Base-by-base conservation (phyloP, 208 protist genomes). In the Trypanosoma boissoni region DNA sequence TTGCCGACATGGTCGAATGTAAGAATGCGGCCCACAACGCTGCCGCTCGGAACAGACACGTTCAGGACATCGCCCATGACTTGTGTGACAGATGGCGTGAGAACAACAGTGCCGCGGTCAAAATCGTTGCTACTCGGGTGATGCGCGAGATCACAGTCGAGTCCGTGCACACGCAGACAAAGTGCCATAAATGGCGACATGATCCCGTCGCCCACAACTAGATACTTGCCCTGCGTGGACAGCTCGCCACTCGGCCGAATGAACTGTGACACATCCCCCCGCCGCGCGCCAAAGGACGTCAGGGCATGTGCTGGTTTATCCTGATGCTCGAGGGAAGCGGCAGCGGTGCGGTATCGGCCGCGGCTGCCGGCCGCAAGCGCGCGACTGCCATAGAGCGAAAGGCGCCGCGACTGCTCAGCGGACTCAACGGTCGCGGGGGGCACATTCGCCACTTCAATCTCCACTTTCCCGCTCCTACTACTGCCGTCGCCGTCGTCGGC, bases 151-250 rank as follows among this genome's bases (percentile, higher is more conserved):
- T 97, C 87, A 60, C 88, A 94, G 42, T 92, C 78, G 2, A 97
- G 70, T 31, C 89, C 89, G 61, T 95, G 86, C 8, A 89, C 82
- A 27, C 88, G 84, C 58, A 97, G 76, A 53, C 88, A 94, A 18
- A 95, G 64, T 18, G 91, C 88, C 91, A 97, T 97, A 58, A 97
- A 93, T 0, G 91, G 91, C 1, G 85, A 85, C 83, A 97, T 92
- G 39, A 95, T 66, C 12, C 87, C 83, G 64, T 97, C 91, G 0
- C 91, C 91, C 8, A 97, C 77, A 32, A 97, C 88, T 3, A 97
- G 68, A 60, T 93, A 97, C 50, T 88, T 91, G 1, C 72, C 80
- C 21, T 76, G 66, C 23, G 81, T 72, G 18, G 52, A 73, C n/a
- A 92, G 54, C 14, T 86, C 74, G 23, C 67, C 69, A 21, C 68